Percentiles rank a stretch among this genome's conserved stretches.
Conservation (phyloP, 2,329 filamentous ascomycete genomes). For the Stemphylium lycopersici region DNA sequence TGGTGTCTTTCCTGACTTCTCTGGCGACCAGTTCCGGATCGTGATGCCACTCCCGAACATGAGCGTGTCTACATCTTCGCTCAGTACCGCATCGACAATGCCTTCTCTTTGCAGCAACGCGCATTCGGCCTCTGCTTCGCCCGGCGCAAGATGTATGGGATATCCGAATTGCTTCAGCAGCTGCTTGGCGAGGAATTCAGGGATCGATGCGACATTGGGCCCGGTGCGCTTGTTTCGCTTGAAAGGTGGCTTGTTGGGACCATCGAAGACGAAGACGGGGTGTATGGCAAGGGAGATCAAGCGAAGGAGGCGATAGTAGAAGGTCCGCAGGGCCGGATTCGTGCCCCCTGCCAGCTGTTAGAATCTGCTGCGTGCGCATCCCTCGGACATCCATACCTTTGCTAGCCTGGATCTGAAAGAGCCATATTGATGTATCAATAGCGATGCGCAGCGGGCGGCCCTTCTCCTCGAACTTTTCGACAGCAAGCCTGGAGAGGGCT, state of each 20-base stretch:
- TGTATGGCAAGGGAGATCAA: conserved; percentile 79
- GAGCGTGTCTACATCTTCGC: conserved; percentile 94
- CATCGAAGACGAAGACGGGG: conserved; percentile 90
- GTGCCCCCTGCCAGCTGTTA: conserved; percentile 66
- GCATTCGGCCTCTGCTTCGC: conserved; percentile 96
- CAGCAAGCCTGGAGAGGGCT: conserved; percentile 80
- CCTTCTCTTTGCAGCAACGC: conserved; percentile 81
- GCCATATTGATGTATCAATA: conserved; percentile 96
- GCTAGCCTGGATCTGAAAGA: conserved; percentile 88
- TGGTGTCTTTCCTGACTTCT: conserved; percentile 70
- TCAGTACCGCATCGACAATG: conserved; percentile 79
- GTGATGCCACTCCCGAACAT: conserved; percentile 92
- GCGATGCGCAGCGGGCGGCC: conserved; percentile 81
- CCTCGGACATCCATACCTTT: conserved; percentile 59
- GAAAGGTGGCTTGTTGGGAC: conserved; percentile 80
- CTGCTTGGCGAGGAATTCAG: conserved; percentile 79
- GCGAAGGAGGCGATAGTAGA: conserved; percentile 88
- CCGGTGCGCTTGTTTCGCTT: conserved; percentile 82
- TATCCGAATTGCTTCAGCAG: conserved; percentile 87
- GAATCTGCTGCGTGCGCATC: not conserved
- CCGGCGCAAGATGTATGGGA: conserved; percentile 82
- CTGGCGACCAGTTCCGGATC: conserved; percentile 81
- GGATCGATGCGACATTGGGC: conserved; percentile 67
- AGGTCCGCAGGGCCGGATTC: conserved; percentile 86
- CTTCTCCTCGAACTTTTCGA: conserved; percentile 74